phyloP scores from a whole-genome alignment of 2,329 filamentous ascomycete species.

The Colletotrichum siamense region DNA sequence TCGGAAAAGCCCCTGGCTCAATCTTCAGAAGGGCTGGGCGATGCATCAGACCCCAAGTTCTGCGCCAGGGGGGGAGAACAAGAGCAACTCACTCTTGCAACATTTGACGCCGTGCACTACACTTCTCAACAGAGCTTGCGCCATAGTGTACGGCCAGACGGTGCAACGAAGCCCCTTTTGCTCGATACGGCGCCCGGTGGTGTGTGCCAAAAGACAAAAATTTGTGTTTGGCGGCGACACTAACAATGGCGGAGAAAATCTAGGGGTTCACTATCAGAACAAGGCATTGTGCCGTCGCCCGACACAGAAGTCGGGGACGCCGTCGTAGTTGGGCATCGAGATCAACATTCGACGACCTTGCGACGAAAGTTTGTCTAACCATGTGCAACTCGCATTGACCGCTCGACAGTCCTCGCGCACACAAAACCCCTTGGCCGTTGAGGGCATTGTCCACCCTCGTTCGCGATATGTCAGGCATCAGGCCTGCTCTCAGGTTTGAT shows the following conservation, averaged over 20 bases:
- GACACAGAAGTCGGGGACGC: not conserved
- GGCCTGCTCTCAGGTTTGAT: not conserved
- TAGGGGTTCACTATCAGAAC: conserved; percentile 4
- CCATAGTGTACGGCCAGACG: not conserved
- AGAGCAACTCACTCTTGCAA: not conserved
- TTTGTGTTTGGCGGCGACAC: not conserved
- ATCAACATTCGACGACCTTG: conserved; percentile 15
- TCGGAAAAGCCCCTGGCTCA: not conserved
- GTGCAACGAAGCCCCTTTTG: not conserved
- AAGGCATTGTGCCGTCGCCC: conserved; percentile 1
- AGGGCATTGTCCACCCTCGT: not conserved
- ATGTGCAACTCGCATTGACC: conserved; percentile 16
- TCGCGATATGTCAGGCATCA: not conserved
- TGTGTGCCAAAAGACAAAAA: not conserved
- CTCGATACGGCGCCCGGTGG: not conserved
- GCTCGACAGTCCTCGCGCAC: not conserved
- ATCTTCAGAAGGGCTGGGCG: not conserved
- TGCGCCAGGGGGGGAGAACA: not conserved
- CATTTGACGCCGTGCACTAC: not conserved
- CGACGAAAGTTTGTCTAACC: conserved; percentile 16
- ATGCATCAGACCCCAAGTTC: not conserved
- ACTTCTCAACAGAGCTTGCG: not conserved
- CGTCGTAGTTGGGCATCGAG: conserved; percentile 21
- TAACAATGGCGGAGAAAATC: not conserved
- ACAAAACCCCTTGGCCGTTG: not conserved